Conservation (phyloP, 2,329 filamentous ascomycete genomes). For the Colletotrichum abscissum region DNA sequence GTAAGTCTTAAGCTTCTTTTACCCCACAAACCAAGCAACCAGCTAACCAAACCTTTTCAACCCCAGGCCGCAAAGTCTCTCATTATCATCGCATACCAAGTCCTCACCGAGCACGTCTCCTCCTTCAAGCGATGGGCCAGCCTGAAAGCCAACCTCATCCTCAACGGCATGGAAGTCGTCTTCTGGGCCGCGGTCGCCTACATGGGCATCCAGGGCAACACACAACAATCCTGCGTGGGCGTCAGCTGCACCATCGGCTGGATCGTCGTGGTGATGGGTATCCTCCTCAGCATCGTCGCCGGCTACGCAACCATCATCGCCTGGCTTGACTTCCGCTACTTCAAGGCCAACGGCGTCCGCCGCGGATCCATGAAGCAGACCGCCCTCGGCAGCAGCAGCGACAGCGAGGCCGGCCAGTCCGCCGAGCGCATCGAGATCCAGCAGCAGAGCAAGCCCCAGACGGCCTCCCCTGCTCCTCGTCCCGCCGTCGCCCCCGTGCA, state of each 20-base stretch:
- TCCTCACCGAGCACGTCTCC: slow-evolving; percentile 49
- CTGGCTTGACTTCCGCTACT: slow-evolving; percentile 24
- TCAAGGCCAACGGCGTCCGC: slow-evolving; percentile 13
- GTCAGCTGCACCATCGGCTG: slow-evolving; percentile 30
- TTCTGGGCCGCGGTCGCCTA: slow-evolving; percentile 51
- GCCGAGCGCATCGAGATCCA: not conserved
- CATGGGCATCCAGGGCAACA: slow-evolving; percentile 33
- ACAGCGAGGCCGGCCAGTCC: slow-evolving; percentile 1
- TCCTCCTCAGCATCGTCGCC: slow-evolving; percentile 28
- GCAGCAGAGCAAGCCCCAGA: not conserved
- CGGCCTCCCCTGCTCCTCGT: not conserved
- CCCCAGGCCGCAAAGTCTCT: slow-evolving; percentile 50
- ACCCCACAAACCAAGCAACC: not conserved
- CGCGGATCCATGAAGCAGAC: slow-evolving; percentile 6
- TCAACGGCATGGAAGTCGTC: slow-evolving; percentile 53
- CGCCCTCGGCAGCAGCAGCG: slow-evolving; percentile 9
- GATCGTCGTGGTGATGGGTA: slow-evolving; percentile 20
- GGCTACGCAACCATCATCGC: slow-evolving; percentile 23
- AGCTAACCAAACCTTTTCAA: not conserved
- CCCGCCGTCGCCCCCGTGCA: not conserved
- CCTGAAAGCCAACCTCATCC: slow-evolving; percentile 52
- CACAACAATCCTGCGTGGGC: slow-evolving; percentile 18
- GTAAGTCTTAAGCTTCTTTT: not conserved
- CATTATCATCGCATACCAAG: slow-evolving; percentile 52
- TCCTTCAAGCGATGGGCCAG: slow-evolving; percentile 49